Conservation (phyloP, 2,329 filamentous ascomycete species). For the Ophiostoma triangulosporum region DNA sequence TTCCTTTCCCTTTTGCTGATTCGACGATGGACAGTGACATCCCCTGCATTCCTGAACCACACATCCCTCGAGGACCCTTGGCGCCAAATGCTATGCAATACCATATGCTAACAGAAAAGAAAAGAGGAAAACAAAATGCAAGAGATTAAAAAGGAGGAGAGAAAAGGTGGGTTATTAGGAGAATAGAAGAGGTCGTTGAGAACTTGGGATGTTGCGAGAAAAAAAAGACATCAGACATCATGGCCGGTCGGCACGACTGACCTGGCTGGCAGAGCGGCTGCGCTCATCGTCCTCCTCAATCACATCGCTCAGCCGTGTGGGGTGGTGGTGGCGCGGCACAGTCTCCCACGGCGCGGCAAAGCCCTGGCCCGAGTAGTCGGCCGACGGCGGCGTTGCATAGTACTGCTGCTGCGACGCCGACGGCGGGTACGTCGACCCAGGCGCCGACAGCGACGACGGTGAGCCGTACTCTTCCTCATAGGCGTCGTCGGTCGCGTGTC, state of each 20-base stretch:
- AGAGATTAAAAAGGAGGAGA: background rate
- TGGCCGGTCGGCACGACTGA: conserved; percentile 29
- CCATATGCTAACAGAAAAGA: conserved; percentile 1
- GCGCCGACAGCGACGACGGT: conserved; percentile 27
- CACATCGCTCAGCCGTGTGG: conserved; percentile 78
- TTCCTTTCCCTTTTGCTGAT: background rate
- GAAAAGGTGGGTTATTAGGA: no score
- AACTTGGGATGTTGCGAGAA: no score
- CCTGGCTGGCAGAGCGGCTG: conserved; percentile 56
- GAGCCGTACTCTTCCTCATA: conserved; percentile 37
- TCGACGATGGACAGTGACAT: background rate
- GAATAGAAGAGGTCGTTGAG: background rate
- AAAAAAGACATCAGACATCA: background rate
- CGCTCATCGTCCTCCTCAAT: conserved; percentile 75
- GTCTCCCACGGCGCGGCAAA: conserved; percentile 63
- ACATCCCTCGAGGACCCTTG: background rate
- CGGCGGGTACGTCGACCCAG: conserved; percentile 19
- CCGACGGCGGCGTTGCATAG: conserved; percentile 18
- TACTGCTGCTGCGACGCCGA: conserved; percentile 32
- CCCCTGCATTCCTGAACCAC: background rate
- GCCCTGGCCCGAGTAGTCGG: conserved; percentile 54
- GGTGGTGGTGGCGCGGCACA: conserved; percentile 66
- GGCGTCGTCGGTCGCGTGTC: conserved; percentile 7
- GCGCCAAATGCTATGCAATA: conserved; percentile 4
- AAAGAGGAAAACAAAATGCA: background rate